Base-by-base conservation (phyloP, 805 yeast species). In the Blastobotrys mokoenaii region DNA sequence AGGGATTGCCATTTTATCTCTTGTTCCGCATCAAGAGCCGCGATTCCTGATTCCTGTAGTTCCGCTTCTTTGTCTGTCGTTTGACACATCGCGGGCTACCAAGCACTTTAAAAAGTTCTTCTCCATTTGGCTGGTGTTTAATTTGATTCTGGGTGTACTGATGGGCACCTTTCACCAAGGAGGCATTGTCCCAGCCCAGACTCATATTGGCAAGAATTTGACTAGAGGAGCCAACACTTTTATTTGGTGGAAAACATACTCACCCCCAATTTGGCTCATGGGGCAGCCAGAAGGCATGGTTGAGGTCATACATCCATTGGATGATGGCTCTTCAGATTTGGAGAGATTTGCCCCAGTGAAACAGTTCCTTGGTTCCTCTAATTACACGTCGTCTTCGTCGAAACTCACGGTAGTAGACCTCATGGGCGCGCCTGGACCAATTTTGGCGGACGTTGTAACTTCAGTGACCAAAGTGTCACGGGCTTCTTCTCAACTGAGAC, bases 161-260 rank as follows among this genome's bases (percentile, higher is more conserved):
- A 80, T 85, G 83, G 97, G 97, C 0, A 60, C 78, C 0, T 69
- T 79, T 22, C 98, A 93, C 57, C 98, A 93, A 67, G 88, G 90
- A 35, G 99, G 99, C 1, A 77, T 93, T 0, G 66, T 90, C 1
- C 82, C 85, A 0, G 82, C 84, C 0, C 65, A 84, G 47, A 51
- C 50, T 2, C 51, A 52, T 41, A 45, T 64, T 12, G 53, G 64
- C 12, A 46, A 51, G 7, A 35, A 50, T 45, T 43, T 59, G 15
- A 48, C 54, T 2, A 43, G 52, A 16, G 50, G 45, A 3, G 59
- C 64, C 3, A 29, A 33, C 18, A 63, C 71, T 0, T 66, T 77
- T 0, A 57, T 90, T 3, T 90, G 95, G 87, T 90, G 97, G 97
- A 79, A 87, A 61, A 87, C 96, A 0, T 93, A 90, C 55, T 76